These are phyloP conservation scores for Paracoccidioides lutzii DNA, from an alignment of 2,329 filamentous ascomycete genomes.

Conservation along the genomic window DNA sequence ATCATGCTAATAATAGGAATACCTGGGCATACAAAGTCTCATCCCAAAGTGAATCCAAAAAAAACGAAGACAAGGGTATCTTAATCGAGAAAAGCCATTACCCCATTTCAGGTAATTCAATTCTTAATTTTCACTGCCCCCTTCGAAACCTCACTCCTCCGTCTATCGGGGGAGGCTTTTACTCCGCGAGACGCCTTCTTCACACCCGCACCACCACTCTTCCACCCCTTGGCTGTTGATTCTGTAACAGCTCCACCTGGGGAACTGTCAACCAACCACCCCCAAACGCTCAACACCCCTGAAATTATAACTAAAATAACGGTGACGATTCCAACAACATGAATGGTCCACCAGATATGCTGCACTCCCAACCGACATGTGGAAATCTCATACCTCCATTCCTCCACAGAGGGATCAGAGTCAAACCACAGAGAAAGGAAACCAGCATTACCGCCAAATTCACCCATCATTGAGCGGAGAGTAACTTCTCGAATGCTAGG, in stretches of 20 bases:
- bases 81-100: not conserved
- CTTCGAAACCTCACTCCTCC: not conserved
- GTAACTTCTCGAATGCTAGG: constrained; percentile 68
- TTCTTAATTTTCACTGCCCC: not conserved
- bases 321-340: constrained; percentile 54
- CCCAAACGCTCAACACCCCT: not conserved
- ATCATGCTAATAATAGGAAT: not conserved
- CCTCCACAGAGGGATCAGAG: constrained; percentile 39
- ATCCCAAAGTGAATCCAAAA: not conserved
- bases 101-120: not conserved
- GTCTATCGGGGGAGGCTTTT: not conserved
- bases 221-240: not conserved
- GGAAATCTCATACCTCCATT: constrained; percentile 72
- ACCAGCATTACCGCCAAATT: constrained; percentile 82
- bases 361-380: constrained; percentile 72
- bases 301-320: constrained; percentile 21
- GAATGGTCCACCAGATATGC: constrained; percentile 88
- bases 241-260: not conserved
- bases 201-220: not conserved
- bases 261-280: not conserved
- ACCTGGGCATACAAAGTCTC: no score
- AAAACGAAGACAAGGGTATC: not conserved
- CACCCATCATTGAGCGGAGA: constrained; percentile 96
- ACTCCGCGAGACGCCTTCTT: not conserved
- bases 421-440: constrained; percentile 87